Base-by-base conservation (phyloP, 345 rosid species). In the Aethionema arabicum region DNA sequence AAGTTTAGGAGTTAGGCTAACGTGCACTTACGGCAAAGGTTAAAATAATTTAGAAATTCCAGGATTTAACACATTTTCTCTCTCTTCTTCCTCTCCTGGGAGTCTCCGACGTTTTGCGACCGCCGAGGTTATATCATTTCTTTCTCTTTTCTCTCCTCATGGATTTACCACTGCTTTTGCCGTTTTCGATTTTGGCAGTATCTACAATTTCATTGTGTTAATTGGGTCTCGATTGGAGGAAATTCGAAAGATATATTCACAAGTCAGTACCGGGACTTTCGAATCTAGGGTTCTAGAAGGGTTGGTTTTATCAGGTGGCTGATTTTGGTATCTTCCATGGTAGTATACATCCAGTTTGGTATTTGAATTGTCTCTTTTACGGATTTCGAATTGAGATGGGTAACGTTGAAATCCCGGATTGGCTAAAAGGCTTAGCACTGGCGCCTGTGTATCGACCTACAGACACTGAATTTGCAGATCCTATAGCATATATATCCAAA, bases 401-500 rank as follows among this genome's bases (percentile, higher is more conserved):
- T 66, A 82, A 78, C 76, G 93, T 86, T 70, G 95, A 95, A 65
- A 82, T 90, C 55, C 96, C 96, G 27, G 72, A 73, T 71, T 95
- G 99, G 99, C 80, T 95, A n/a, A 68, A 88, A 63, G 80, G 72
- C 60, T 69, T 90, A 88, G 95, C 93, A 10, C 61, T 83, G 66
- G 99, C 99, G 37, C 99, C 99, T 7, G 95, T 81, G 65, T 95
- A 78, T 63, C 75, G 89, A 47, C 99, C 99, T 9, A 90, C 98
- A 0, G 99, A 95, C 63, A 95, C 99, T 21, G 99, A 95, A 77
- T 90, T 95, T 48, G 88, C 98, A 11, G 99, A 95, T 79, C 99
- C 98, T 47, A 82, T 95, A 72, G 98, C 96, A 8, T 95, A 95
- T 41, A 91, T 95, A 65, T 95, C 99, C 3, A 95, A 85, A 75